Evolutionary conservation across 2,329 filamentous ascomycete genomes (phyloP).

Genomic region (Epichloe elymi): DNA sequence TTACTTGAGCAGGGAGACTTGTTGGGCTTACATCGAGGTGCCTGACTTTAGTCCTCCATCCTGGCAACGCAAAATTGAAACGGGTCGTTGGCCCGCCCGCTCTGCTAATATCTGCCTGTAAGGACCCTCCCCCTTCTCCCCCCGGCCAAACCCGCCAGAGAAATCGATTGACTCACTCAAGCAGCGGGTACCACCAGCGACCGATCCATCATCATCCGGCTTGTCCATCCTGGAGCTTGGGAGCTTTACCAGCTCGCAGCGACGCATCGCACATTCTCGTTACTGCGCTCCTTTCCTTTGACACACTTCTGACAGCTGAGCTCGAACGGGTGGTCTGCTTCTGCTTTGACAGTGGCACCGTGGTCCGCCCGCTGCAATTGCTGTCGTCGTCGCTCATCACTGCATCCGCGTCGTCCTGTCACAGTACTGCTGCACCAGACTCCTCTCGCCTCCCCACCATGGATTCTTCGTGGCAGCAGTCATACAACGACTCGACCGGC

Average conservation of each 20-base stretch:
- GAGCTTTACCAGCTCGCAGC: constrained; percentile 6
- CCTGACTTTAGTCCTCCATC: constrained; percentile 6
- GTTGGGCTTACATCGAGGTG: constrained; percentile 11
- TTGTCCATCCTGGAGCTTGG: constrained; percentile 2
- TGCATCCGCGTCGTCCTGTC: not conserved
- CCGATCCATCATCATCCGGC: constrained; percentile 2
- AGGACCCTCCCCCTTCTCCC: rapidly evolving
- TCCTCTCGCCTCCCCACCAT: constrained; percentile 23
- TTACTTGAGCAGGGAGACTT: constrained; percentile 8
- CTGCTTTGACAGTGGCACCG: not conserved
- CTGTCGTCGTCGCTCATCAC: constrained; percentile 1
- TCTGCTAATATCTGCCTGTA: no score
- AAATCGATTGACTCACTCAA: no score
- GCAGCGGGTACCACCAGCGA: not conserved
- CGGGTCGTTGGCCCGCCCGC: no score
- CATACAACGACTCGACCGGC: constrained; percentile 51
- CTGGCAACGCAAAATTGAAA: not conserved
- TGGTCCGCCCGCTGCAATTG: not conserved
- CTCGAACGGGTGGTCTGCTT: not conserved
- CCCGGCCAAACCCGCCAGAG: no score
- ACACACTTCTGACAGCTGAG: not conserved
- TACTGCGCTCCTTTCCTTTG: not conserved
- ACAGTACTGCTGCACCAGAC: constrained; percentile 7
- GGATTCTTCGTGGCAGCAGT: constrained; percentile 47
- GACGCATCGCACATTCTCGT: not conserved